These are phyloP conservation scores for Taxillus chinensis DNA, from an alignment of 164 flowering plant species.

Conservation along the genomic window DNA sequence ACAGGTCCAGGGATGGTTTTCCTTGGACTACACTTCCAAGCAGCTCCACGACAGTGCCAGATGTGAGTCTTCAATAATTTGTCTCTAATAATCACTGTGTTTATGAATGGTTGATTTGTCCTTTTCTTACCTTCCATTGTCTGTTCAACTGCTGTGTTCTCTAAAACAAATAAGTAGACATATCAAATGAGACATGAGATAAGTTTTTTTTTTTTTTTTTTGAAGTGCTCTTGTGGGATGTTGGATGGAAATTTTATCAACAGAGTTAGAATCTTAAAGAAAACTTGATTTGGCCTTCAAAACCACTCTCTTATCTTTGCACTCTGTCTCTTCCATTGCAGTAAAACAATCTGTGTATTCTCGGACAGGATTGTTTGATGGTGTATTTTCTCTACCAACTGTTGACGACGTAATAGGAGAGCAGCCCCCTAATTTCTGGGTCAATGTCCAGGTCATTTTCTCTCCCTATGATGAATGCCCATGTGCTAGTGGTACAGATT, in stretches of 20 bases:
- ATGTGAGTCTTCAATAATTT: slow-evolving; percentile 27
- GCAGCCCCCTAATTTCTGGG: slow-evolving; percentile 42
- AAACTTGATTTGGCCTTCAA: too few relatives aligned
- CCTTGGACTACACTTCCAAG: slow-evolving; percentile 40
- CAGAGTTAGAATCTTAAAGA: too few relatives aligned
- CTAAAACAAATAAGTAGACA: too few relatives aligned
- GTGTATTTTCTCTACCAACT: slow-evolving; percentile 18
- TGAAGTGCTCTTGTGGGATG: too few relatives aligned
- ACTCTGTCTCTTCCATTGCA: slow-evolving; percentile 11
- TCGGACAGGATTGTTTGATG: slow-evolving; percentile 48
- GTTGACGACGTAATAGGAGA: slow-evolving; percentile 31
- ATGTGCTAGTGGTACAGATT: not conserved
- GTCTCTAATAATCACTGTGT: not conserved
- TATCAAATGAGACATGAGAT: too few relatives aligned
- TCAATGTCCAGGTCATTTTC: slow-evolving; percentile 54
- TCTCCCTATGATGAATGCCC: not conserved
- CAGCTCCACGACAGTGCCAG: slow-evolving; percentile 24
- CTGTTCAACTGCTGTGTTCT: too few relatives aligned
- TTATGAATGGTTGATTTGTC: not conserved
- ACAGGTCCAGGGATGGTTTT: slow-evolving; percentile 51
- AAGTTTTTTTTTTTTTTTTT: too few relatives aligned
- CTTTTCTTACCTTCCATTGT: too few relatives aligned
- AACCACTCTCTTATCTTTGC: not conserved
- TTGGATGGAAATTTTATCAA: too few relatives aligned
- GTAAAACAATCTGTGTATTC: slow-evolving; percentile 47